phyloP scores from a whole-genome alignment of 2,329 filamentous ascomycete species.

The Scedosporium boydii region DNA sequence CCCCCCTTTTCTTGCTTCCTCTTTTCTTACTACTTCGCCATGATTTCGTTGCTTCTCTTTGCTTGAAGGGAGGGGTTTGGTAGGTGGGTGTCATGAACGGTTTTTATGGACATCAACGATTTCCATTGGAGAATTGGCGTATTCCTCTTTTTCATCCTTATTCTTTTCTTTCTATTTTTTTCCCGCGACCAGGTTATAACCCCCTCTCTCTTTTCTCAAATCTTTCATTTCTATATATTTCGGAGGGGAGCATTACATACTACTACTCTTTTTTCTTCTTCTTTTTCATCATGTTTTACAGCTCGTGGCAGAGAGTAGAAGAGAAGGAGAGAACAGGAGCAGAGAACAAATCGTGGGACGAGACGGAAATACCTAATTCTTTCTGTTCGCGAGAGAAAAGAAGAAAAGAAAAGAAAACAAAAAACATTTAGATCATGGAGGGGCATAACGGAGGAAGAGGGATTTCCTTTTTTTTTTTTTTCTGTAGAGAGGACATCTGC shows the following conservation, averaged over 20 bases:
- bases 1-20: too few relatives aligned
- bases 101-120: too few relatives aligned
- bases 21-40: too few relatives aligned
- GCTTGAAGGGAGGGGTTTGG: too few relatives aligned
- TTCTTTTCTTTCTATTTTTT: background rate
- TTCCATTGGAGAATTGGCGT: too few relatives aligned
- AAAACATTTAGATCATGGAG: background rate
- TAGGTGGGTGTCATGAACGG: too few relatives aligned
- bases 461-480: background rate
- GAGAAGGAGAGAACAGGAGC: background rate
- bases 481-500: background rate
- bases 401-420: background rate
- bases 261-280: background rate
- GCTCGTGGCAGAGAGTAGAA: background rate
- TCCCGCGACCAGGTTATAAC: background rate
- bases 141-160: background rate
- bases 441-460: background rate
- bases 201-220: background rate
- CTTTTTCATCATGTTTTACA: slow-evolving; percentile 1
- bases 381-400: background rate
- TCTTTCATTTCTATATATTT: slow-evolving; percentile 2
- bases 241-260: background rate
- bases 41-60: too few relatives aligned
- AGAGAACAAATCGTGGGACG: too few relatives aligned
- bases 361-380: background rate